phyloP scores from a whole-genome alignment of 1,284 basidiomycete genomes.

The Irpex sp. region DNA sequence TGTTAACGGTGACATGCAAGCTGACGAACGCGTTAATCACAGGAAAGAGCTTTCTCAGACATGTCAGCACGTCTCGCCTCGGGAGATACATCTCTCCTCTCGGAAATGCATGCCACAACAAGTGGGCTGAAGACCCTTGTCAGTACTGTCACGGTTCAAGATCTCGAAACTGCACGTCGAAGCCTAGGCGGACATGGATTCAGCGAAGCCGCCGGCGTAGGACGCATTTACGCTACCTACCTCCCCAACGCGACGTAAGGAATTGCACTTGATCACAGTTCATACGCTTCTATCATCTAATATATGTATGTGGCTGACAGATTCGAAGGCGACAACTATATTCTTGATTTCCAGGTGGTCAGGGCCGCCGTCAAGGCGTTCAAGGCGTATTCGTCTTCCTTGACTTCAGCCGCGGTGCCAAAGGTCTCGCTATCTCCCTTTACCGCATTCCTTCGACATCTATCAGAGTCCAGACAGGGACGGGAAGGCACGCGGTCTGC shows the following conservation, averaged over 20 bases:
- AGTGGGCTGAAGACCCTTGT: slow-evolving; percentile 69
- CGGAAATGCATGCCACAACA: slow-evolving; percentile 71
- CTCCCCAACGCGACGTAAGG: slow-evolving; percentile 63
- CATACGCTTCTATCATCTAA: neutral
- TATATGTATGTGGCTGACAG: slow-evolving; percentile 27
- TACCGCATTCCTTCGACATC: slow-evolving; percentile 49
- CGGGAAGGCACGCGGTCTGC: neutral
- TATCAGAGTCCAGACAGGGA: slow-evolving; percentile 24
- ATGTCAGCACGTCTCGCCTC: slow-evolving; percentile 48
- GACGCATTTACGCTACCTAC: slow-evolving; percentile 60
- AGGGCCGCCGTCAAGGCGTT: slow-evolving; percentile 65
- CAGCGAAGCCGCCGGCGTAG: slow-evolving; percentile 66
- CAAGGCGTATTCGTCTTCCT: slow-evolving; percentile 27
- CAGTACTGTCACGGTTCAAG: slow-evolving; percentile 49
- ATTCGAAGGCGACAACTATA: slow-evolving; percentile 78
- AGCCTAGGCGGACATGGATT: slow-evolving; percentile 81
- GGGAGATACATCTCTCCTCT: slow-evolving; percentile 57
- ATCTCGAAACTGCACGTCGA: slow-evolving; percentile 66
- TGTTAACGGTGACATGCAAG: neutral
- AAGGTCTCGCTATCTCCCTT: slow-evolving; percentile 39
- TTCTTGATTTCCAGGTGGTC: slow-evolving; percentile 71
- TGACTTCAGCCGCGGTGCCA: slow-evolving; percentile 1
- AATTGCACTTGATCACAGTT: neutral
- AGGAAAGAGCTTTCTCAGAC: slow-evolving; percentile 48
- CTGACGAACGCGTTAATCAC: neutral